These are phyloP conservation scores for Cicer cuneatum DNA, from an alignment of 306 rosid genomes.

Conservation along the genomic window DNA sequence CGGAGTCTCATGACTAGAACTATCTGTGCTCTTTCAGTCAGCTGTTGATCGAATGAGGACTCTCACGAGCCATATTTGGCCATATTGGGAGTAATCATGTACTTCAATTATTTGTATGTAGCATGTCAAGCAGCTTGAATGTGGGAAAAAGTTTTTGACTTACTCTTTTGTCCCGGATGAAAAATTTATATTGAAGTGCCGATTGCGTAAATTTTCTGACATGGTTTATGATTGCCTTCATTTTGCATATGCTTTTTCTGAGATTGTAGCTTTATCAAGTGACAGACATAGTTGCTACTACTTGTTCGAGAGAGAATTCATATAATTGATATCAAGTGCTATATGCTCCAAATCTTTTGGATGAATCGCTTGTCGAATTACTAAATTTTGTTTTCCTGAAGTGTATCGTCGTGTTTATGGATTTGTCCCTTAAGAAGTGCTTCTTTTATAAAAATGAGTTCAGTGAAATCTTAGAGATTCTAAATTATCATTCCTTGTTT, in stretches of 20 bases:
- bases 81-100: constrained; percentile 17
- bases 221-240: constrained; percentile 10
- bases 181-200: constrained; percentile 11
- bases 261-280: constrained; percentile 1
- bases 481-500: not conserved
- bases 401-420: not conserved
- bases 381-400: not conserved
- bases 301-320: constrained; percentile 7
- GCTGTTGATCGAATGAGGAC: constrained; percentile 12
- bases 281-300: constrained; percentile 21
- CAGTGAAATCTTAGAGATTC: not conserved
- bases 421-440: constrained; percentile 12
- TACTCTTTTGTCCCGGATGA: not conserved
- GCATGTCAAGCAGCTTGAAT: constrained; percentile 35
- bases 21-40: constrained; percentile 17
- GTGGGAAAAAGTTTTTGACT: not conserved
- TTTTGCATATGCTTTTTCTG: not conserved
- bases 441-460: not conserved
- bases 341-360: not conserved
- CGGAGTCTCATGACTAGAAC: constrained; percentile 13
- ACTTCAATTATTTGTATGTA: constrained; percentile 26
- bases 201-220: constrained; percentile 6
- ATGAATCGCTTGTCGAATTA: constrained; percentile 4
- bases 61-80: constrained; percentile 12
- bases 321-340: constrained; percentile 20